A percentile compares a stretch with the other conserved stretches of the same genome.
Evolutionary conservation across 345 rosid species (phyloP).

Genomic region (Camelina sativa): DNA sequence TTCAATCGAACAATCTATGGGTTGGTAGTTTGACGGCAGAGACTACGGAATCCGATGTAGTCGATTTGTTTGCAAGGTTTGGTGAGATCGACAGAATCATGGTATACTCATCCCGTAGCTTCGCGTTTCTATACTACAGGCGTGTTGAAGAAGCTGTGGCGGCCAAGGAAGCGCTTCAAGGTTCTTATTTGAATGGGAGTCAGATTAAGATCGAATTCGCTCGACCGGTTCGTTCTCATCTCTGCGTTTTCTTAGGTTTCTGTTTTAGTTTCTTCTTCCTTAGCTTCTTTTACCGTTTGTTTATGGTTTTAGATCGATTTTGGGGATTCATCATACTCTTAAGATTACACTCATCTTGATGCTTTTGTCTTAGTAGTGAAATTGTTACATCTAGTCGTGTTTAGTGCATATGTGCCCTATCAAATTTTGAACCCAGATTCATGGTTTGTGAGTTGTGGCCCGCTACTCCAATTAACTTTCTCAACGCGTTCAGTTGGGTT

Average conservation of each 20-base stretch:
- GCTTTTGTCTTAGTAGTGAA: slow-evolving; percentile 9
- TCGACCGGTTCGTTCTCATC: slow-evolving; percentile 95
- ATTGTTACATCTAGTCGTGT: not conserved
- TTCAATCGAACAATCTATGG: slow-evolving; percentile 80
- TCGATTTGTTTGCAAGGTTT: slow-evolving; percentile 59
- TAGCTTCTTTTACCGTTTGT: not conserved
- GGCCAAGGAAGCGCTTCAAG: slow-evolving; percentile 83
- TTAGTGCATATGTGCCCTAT: not conserved
- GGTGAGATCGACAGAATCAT: slow-evolving; percentile 78
- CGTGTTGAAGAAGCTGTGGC: slow-evolving; percentile 81
- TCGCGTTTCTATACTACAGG: slow-evolving; percentile 76
- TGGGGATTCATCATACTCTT: not conserved
- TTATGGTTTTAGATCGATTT: slow-evolving; percentile 19
- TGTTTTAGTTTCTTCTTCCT: not conserved
- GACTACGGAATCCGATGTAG: slow-evolving; percentile 71
- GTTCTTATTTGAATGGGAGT: slow-evolving; percentile 59
- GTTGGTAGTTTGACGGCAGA: slow-evolving; percentile 69
- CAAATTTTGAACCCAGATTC: not conserved
- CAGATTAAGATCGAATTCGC: slow-evolving; percentile 89
- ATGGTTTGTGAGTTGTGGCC: not conserved
- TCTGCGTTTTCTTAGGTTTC: slow-evolving; percentile 48
- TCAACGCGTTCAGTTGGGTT: not conserved
- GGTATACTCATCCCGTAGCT: slow-evolving; percentile 69
- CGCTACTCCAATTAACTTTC: not conserved
- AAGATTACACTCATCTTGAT: not conserved